These are phyloP conservation scores for Stemphylium lycopersici DNA, from an alignment of 2,329 filamentous ascomycete species.

Conservation along the genomic window DNA sequence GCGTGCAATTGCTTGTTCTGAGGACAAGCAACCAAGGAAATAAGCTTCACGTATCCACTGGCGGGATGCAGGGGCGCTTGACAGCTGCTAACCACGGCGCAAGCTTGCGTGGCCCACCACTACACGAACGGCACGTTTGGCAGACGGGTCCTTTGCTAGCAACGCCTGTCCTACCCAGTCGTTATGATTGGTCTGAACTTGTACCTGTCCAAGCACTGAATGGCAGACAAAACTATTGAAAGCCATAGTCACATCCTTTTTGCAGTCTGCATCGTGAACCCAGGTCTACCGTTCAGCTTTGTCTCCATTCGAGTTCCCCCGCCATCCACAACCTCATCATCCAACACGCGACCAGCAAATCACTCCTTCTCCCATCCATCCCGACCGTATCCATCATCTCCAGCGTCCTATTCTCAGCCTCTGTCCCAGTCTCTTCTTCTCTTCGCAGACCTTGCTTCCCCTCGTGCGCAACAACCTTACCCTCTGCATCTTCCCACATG, in stretches of 20 bases:
- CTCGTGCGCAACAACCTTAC: slow-evolving; percentile 18
- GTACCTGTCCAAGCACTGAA: too few relatives aligned
- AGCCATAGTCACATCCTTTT: too few relatives aligned
- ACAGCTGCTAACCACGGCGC: too few relatives aligned
- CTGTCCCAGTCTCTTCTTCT: neutral
- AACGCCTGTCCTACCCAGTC: too few relatives aligned
- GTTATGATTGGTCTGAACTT: too few relatives aligned
- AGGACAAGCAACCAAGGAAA: neutral
- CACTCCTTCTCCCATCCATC: slow-evolving; percentile 14
- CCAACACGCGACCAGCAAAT: slow-evolving; percentile 37
- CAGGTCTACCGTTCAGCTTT: neutral
- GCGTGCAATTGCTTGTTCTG: neutral
- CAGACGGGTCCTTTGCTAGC: too few relatives aligned
- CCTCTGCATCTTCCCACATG: slow-evolving; percentile 28
- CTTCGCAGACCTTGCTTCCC: neutral
- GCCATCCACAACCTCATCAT: slow-evolving; percentile 30
- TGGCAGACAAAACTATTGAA: too few relatives aligned
- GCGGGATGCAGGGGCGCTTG: too few relatives aligned
- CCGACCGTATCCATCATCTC: slow-evolving; percentile 16
- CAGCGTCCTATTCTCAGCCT: slow-evolving; percentile 7
- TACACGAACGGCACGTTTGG: too few relatives aligned
- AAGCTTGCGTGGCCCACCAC: too few relatives aligned
- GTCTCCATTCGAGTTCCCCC: slow-evolving; percentile 25
- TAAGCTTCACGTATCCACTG: too few relatives aligned
- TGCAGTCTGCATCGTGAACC: neutral